These are phyloP conservation scores for Coemansia sp. DNA, from an alignment of 192 early-diverging fungal genomes.

Conservation along the genomic window DNA sequence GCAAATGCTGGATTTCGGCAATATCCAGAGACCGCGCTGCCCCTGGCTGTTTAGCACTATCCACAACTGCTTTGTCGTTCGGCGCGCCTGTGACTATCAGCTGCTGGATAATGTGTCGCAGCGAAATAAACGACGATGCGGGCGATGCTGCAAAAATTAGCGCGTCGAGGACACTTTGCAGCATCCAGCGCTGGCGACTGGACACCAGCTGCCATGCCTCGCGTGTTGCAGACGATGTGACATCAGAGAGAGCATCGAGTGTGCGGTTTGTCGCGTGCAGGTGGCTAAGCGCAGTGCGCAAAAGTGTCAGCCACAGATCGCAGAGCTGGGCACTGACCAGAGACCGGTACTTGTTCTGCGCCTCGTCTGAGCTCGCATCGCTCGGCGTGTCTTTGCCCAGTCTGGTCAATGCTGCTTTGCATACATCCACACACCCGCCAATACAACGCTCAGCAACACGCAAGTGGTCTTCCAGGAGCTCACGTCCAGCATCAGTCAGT, in stretches of 20 bases:
- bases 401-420: constrained; percentile 31
- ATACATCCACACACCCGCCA: constrained; percentile 36
- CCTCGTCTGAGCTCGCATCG: background rate
- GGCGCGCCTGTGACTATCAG: constrained; percentile 24
- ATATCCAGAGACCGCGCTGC: constrained; percentile 39
- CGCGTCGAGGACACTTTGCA: constrained; percentile 48
- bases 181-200: constrained; percentile 53
- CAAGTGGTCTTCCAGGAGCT: constrained; percentile 43
- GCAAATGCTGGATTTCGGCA: constrained; percentile 50
- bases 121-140: constrained; percentile 47
- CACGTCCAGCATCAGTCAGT: constrained; percentile 29
- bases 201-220: constrained; percentile 44
- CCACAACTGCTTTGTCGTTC: no score
- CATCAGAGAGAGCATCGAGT: constrained; percentile 18
- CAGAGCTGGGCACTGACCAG: constrained; percentile 46
- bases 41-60: background rate
- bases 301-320: constrained; percentile 47
- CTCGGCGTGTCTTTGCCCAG: constrained; percentile 27
- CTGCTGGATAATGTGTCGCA: constrained; percentile 48
- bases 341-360: constrained; percentile 27
- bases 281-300: constrained; percentile 34
- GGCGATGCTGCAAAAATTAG: constrained; percentile 51
- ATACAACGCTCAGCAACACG: constrained; percentile 25
- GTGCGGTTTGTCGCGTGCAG: constrained; percentile 40
- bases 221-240: constrained; percentile 7